These are phyloP conservation scores for Tulasnella sp. DNA, from an alignment of 768 basidiomycete species.

Conservation along the genomic window DNA sequence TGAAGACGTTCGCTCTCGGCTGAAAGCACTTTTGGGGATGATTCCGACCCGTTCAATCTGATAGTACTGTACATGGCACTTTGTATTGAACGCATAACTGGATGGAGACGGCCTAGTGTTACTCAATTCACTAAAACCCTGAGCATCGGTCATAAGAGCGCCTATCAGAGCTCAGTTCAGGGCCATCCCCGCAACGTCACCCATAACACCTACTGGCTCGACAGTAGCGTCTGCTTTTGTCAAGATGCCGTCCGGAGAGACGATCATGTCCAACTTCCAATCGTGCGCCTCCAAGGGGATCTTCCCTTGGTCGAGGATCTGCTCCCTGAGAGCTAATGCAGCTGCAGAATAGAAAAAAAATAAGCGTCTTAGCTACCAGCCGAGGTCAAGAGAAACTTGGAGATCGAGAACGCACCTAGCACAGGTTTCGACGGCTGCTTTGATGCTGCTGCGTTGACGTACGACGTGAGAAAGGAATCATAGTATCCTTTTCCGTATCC, in stretches of 20 bases:
- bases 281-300: constrained; percentile 14
- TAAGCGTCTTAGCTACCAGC: no score
- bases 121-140: no score
- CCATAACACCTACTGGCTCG: no score
- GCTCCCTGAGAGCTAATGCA: constrained; percentile 15
- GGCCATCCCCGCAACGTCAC: no score
- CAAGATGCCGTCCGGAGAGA: constrained; percentile 7
- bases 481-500: constrained; percentile 19
- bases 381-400: neutral
- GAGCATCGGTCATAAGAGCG: no score
- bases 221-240: neutral
- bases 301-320: constrained; percentile 12
- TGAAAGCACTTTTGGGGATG: no score
- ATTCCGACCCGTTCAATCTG: no score
- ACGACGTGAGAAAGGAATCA: constrained; percentile 13
- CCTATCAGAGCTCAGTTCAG: no score
- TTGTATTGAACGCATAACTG: no score
- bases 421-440: neutral
- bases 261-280: constrained; percentile 8
- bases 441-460: neutral
- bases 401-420: neutral
- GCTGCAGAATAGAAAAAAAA: neutral
- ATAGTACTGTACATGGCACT: no score
- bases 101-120: no score
- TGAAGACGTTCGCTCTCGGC: no score